Conservation (phyloP, 148 eudicot genomes). For the Cornus kousa region DNA sequence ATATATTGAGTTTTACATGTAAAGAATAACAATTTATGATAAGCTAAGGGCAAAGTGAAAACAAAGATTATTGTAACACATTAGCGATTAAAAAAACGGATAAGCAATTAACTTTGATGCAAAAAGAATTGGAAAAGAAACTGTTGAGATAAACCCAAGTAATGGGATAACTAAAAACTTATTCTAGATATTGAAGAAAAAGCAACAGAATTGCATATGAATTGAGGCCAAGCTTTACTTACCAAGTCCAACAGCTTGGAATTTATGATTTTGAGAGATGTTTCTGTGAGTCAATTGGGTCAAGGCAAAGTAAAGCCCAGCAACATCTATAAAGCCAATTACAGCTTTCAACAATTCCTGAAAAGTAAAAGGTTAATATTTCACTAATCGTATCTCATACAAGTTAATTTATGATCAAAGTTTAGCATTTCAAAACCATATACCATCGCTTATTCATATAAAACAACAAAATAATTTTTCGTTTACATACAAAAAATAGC, state of each 20-base stretch:
- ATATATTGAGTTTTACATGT: too few relatives aligned
- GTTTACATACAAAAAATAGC: too few relatives aligned
- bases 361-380: constrained; percentile 10
- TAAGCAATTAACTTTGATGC: neutral
- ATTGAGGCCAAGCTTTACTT: constrained; percentile 25
- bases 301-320: constrained; percentile 95
- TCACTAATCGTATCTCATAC: neutral
- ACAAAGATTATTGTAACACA: neutral
- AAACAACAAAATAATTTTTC: neutral
- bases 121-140: neutral
- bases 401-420: neutral
- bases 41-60: neutral
- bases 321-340: constrained; percentile 94
- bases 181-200: neutral
- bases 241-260: constrained; percentile 99
- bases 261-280: constrained; percentile 96
- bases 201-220: neutral
- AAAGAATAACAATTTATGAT: neutral
- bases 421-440: neutral
- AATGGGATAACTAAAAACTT: neutral
- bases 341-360: constrained; percentile 90
- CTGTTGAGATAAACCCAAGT: neutral
- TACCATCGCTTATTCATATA: neutral
- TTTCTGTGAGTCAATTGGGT: constrained; percentile 95
- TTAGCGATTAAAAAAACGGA: neutral